These are phyloP conservation scores for Sporodiniella umbellata DNA, from an alignment of 371 early-diverging fungal species.

Conservation along the genomic window DNA sequence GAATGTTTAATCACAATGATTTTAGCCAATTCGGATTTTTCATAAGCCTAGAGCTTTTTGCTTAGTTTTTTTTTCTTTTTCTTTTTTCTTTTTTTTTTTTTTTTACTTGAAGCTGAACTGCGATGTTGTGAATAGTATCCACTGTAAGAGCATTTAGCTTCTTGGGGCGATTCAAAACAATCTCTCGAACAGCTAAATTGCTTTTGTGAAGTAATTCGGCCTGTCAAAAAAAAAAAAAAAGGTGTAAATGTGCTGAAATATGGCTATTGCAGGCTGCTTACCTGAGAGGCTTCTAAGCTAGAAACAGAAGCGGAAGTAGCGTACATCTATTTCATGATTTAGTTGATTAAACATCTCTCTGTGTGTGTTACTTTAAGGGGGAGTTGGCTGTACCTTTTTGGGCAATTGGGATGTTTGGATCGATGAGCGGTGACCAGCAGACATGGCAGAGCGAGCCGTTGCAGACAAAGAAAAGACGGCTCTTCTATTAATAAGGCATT, in stretches of 20 bases:
- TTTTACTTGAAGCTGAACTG: constrained; percentile 74
- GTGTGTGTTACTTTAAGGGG: constrained; percentile 1
- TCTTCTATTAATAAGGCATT: neutral
- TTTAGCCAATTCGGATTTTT: constrained; percentile 84
- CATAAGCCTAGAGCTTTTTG: too few species aligned
- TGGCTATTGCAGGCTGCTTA: neutral
- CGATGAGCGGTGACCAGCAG: neutral
- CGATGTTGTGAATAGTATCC: constrained; percentile 82
- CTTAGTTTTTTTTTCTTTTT: neutral
- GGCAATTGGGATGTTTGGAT: neutral
- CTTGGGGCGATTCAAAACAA: constrained; percentile 87
- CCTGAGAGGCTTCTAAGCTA: neutral
- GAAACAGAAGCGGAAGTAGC: neutral
- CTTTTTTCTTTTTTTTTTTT: neutral
- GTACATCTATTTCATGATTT: constrained; percentile 1
- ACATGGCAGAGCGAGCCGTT: neutral
- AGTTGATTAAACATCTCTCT: neutral
- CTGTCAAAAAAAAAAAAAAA: neutral
- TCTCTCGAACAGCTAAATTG: constrained; percentile 54
- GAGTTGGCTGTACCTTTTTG: neutral
- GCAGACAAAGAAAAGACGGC: neutral
- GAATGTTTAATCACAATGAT: constrained; percentile 80
- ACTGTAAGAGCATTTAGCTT: constrained; percentile 86
- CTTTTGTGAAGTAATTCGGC: constrained; percentile 28
- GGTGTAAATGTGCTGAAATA: neutral